These are phyloP conservation scores for Cladophialophora immunda DNA, from an alignment of 2,329 filamentous ascomycete species.

Conservation along the genomic window DNA sequence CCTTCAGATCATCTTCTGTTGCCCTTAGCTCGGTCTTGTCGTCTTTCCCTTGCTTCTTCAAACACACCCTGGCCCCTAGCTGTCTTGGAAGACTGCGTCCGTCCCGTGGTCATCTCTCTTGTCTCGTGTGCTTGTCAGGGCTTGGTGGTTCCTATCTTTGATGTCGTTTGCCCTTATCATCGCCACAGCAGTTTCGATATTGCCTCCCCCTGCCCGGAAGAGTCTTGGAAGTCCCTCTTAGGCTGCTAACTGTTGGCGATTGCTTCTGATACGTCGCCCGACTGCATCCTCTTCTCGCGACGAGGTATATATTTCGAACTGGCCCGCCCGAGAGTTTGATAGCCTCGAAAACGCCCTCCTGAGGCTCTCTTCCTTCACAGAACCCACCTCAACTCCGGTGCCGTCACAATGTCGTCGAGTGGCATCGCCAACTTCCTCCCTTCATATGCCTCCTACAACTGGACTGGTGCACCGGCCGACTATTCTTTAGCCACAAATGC, in stretches of 20 bases:
- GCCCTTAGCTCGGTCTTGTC: background rate
- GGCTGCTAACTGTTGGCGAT: background rate
- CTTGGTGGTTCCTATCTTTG: background rate
- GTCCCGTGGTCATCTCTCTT: background rate
- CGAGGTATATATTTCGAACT: conserved; percentile 1
- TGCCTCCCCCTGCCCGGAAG: background rate
- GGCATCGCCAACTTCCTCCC: conserved; percentile 41
- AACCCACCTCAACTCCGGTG: background rate
- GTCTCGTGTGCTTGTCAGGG: background rate
- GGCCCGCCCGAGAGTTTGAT: background rate
- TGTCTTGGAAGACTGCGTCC: conserved; percentile 1
- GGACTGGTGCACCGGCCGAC: conserved; percentile 56
- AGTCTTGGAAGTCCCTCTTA: background rate
- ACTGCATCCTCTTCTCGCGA: background rate
- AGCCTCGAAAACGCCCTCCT: conserved; percentile 3
- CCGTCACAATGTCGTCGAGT: conserved; percentile 28
- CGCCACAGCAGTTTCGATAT: background rate
- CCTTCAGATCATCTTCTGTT: background rate
- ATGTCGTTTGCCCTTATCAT: conserved; percentile 4
- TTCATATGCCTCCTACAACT: conserved; percentile 60
- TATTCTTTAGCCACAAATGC: conserved; percentile 59
- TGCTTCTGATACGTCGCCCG: background rate
- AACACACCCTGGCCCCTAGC: background rate
- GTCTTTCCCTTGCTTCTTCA: conserved; percentile 2
- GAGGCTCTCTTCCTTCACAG: conserved; percentile 3